Evolutionary conservation across 176 grass and related monocot genomes (phyloP).

Genomic region (Cocos nucifera): DNA sequence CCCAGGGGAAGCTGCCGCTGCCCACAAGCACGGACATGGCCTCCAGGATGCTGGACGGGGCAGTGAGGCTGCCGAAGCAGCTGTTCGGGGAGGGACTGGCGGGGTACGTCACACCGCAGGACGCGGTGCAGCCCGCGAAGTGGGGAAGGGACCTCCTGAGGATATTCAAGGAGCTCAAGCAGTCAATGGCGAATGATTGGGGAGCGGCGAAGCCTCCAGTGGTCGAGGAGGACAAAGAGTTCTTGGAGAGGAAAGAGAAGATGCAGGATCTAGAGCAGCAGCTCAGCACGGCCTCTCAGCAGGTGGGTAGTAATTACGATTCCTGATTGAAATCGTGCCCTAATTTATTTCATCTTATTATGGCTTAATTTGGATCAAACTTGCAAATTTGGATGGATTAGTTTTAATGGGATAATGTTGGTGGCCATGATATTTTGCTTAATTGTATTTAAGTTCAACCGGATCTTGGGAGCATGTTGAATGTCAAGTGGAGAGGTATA

Average conservation of each 20-base stretch:
- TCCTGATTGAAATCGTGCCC: not conserved
- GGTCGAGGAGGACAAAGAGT: conserved; percentile 91
- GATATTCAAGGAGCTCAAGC: conserved; percentile 95
- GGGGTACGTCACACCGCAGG: conserved; percentile 37
- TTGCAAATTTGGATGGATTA: no score
- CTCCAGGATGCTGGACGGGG: conserved; percentile 82
- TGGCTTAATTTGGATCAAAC: no score
- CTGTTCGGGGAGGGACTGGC: conserved; percentile 48
- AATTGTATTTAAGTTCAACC: no score
- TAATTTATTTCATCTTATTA: no score
- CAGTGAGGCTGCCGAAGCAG: conserved; percentile 62
- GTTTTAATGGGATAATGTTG: no score
- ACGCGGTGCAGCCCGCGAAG: conserved; percentile 92
- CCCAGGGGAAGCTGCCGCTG: conserved; percentile 82
- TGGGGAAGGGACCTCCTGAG: conserved; percentile 82
- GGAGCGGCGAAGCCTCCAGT: conserved; percentile 54
- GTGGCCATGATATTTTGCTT: no score
- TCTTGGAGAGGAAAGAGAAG: conserved; percentile 71
- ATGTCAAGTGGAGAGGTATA: no score
- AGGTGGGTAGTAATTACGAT: conserved; percentile 27
- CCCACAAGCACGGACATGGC: conserved; percentile 73
- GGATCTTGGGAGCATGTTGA: no score
- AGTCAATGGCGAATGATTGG: conserved; percentile 71
- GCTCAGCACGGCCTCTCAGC: conserved; percentile 59
- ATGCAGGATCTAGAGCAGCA: conserved; percentile 77